phyloP scores from a whole-genome alignment of 768 basidiomycete species.

The Kwoniella pini region DNA sequence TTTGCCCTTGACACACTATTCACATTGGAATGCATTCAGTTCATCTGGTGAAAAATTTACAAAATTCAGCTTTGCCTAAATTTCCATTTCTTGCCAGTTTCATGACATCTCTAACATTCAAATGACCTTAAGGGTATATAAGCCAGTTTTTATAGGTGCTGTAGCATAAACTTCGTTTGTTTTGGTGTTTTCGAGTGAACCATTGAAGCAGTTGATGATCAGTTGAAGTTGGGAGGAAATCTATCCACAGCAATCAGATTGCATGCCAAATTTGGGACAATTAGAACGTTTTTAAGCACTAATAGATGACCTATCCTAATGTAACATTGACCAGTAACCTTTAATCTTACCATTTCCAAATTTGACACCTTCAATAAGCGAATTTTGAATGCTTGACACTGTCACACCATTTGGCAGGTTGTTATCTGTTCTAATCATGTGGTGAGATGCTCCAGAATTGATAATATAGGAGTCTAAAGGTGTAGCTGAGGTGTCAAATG shows the following conservation, averaged over 20 bases:
- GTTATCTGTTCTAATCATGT: conserved; percentile 9
- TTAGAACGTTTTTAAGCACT: not conserved
- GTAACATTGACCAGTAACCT: not conserved
- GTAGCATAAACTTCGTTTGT: not conserved
- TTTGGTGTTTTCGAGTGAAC: not conserved
- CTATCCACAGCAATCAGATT: conserved; percentile 12
- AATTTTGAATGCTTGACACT: no score
- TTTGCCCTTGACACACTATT: conserved; percentile 1
- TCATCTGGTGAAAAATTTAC: not conserved
- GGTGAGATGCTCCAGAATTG: conserved; percentile 20
- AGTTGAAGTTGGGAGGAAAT: not conserved
- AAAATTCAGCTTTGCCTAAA: conserved; percentile 1
- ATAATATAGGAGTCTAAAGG: conserved; percentile 8
- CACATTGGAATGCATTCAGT: not conserved
- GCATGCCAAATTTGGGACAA: conserved; percentile 1
- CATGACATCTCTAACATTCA: conserved; percentile 2
- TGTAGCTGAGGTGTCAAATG: not conserved
- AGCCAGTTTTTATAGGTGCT: not conserved
- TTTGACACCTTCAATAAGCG: conserved; percentile 7
- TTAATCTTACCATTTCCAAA: conserved; percentile 4
- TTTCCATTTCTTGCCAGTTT: conserved; percentile 4
- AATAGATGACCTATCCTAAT: not conserved
- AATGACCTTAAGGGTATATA: conserved; percentile 6
- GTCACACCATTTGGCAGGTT: not conserved
- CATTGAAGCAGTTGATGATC: not conserved